Percentiles rank a stretch among this genome's conserved stretches.
phyloP scores from a whole-genome alignment of 169 alveolate genomes.

The Cryptosporidium parvum region DNA sequence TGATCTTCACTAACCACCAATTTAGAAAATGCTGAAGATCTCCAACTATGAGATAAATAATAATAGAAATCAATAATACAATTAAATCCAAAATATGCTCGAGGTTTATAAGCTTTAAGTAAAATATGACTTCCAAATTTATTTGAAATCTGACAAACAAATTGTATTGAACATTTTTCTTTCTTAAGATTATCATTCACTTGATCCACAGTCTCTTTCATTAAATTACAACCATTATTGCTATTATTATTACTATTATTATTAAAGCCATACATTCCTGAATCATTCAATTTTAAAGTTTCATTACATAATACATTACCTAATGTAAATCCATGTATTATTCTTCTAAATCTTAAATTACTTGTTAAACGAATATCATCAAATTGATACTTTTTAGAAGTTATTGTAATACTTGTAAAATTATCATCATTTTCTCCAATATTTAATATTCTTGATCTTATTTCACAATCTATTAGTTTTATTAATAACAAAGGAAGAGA shows the following conservation, averaged over 20 bases:
- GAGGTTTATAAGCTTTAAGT: constrained; percentile 48
- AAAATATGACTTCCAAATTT: constrained; percentile 20
- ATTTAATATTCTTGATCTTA: constrained; percentile 17
- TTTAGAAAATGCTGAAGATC: constrained; percentile 61
- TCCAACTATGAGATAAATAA: constrained; percentile 67
- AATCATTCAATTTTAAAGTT: neutral
- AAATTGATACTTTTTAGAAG: constrained; percentile 59
- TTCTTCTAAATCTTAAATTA: constrained; percentile 56
- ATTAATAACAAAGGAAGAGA: constrained; percentile 39
- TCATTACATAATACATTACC: constrained; percentile 18
- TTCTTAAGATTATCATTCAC: neutral
- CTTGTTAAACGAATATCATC: constrained; percentile 64
- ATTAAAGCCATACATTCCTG: neutral
- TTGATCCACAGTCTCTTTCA: neutral
- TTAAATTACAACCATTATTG: neutral
- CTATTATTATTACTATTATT: neutral
- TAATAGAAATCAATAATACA: constrained; percentile 63
- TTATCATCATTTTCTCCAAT: constrained; percentile 11
- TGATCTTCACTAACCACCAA: neutral
- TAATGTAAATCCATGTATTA: constrained; percentile 34
- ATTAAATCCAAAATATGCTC: constrained; percentile 60
- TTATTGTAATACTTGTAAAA: constrained; percentile 11
- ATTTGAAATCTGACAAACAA: constrained; percentile 43
- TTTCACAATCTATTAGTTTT: constrained; percentile 20
- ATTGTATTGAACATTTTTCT: constrained; percentile 52